phyloP scores from a whole-genome alignment of 2,329 filamentous ascomycete genomes.

The Pseudogymnoascus sp. region DNA sequence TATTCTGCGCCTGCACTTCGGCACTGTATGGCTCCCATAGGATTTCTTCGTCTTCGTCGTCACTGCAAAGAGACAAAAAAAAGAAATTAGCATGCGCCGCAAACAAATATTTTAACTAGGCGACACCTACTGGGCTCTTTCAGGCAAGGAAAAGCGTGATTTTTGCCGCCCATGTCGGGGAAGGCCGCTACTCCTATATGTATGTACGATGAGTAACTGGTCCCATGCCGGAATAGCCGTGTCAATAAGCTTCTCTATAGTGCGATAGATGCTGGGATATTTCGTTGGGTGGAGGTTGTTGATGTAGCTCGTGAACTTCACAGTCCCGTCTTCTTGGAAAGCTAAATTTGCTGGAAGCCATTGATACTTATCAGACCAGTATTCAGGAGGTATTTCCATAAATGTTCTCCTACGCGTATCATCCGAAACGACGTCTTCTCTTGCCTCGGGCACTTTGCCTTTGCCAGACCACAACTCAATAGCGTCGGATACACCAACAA shows the following conservation, averaged over 20 bases:
- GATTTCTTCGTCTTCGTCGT: background rate
- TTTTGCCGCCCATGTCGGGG: background rate
- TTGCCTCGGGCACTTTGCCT: constrained; percentile 15
- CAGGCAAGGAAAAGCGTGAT: background rate
- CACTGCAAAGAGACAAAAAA: background rate
- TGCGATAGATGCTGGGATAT: constrained; percentile 30
- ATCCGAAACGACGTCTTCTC: no score
- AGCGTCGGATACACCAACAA: constrained; percentile 21
- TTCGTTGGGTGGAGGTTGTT: constrained; percentile 38
- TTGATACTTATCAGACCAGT: constrained; percentile 35
- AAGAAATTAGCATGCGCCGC: background rate
- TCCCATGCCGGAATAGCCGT: constrained; percentile 31
- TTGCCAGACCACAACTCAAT: constrained; percentile 26
- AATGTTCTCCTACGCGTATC: no score
- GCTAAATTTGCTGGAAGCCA: constrained; percentile 38
- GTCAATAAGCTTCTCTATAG: constrained; percentile 33
- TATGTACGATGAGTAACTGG: constrained; percentile 19
- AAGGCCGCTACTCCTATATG: background rate
- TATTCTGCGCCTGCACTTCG: background rate
- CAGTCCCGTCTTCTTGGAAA: constrained; percentile 21
- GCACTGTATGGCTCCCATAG: constrained; percentile 9
- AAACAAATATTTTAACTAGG: background rate
- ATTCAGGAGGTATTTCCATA: constrained; percentile 2
- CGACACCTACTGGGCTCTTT: background rate
- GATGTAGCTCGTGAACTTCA: constrained; percentile 35